Evolutionary conservation across 2,329 filamentous ascomycete species (phyloP).

Genomic region (Verticillium dahliae): DNA sequence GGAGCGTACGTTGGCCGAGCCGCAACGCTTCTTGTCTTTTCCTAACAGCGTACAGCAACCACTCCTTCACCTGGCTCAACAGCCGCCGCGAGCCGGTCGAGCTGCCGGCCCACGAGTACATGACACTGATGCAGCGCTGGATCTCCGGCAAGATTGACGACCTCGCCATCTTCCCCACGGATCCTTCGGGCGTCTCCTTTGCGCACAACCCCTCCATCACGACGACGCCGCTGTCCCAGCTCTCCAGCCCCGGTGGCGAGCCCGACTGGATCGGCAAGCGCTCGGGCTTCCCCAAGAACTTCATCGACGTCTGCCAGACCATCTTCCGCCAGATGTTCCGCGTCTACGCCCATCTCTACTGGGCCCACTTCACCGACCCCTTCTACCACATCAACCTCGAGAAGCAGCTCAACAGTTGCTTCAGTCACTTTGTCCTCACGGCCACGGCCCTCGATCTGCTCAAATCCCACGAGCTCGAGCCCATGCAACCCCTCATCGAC

Average conservation of each 20-base stretch:
- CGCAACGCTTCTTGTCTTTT: neutral
- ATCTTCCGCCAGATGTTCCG: conserved; percentile 99
- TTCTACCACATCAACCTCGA: conserved; percentile 78
- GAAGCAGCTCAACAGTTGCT: conserved; percentile 81
- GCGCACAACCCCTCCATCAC: conserved; percentile 55
- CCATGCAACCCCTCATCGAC: conserved; percentile 91
- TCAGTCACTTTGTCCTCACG: conserved; percentile 77
- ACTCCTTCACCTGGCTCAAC: conserved; percentile 96
- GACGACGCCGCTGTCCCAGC: conserved; percentile 53
- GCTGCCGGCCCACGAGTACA: conserved; percentile 87
- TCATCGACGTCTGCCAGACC: conserved; percentile 82
- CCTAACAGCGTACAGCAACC: conserved; percentile 50
- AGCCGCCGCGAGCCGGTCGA: conserved; percentile 81
- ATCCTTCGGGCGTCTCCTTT: conserved; percentile 63
- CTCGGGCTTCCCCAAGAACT: conserved; percentile 86
- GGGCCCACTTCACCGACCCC: conserved; percentile 83
- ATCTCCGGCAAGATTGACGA: conserved; percentile 95
- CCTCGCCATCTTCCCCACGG: conserved; percentile 81
- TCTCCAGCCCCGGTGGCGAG: conserved; percentile 55
- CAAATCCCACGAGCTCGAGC: conserved; percentile 83
- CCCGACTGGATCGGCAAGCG: conserved; percentile 81
- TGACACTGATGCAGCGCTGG: conserved; percentile 94
- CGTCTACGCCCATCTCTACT: conserved; percentile 96
- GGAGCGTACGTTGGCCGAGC: conserved; percentile 62
- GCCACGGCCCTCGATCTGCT: conserved; percentile 78